Percentiles rank a stretch among this genome's conserved stretches.
Conservation (phyloP, 2,329 filamentous ascomycete species). For the Penicillium capsulatum region DNA sequence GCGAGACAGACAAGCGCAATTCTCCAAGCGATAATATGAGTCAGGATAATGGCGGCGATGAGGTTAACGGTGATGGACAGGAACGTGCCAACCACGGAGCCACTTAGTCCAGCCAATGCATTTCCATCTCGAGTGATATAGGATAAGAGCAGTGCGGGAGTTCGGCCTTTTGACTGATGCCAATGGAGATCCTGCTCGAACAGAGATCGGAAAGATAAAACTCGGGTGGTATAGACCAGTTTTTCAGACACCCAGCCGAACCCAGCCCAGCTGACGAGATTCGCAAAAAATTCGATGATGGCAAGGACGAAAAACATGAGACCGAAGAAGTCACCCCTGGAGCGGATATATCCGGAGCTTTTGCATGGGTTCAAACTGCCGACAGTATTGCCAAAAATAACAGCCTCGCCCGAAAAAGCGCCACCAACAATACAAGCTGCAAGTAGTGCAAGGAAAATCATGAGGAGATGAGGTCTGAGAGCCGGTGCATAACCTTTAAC, state of each 20-base stretch:
- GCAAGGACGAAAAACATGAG: conserved; percentile 60
- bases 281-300: conserved; percentile 57
- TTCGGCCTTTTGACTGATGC: conserved; percentile 64
- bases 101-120: conserved; percentile 63
- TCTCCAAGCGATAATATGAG: conserved; percentile 70
- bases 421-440: conserved; percentile 53
- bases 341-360: conserved; percentile 46
- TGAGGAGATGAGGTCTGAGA: conserved; percentile 39
- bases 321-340: conserved; percentile 51
- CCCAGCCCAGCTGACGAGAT: conserved; percentile 55
- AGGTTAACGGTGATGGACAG: conserved; percentile 67
- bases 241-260: conserved; percentile 62
- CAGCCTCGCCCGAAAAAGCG: conserved; percentile 54
- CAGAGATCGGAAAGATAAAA: conserved; percentile 61
- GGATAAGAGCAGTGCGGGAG: conserved; percentile 58
- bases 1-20: conserved; percentile 70
- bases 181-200: conserved; percentile 65
- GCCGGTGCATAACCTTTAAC: conserved; percentile 27
- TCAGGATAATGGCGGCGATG: conserved; percentile 62
- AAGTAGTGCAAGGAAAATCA: conserved; percentile 48
- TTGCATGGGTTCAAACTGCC: conserved; percentile 55
- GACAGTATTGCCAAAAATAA: conserved; percentile 60
- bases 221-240: conserved; percentile 59
- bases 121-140: conserved; percentile 67
- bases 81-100: conserved; percentile 65